These are phyloP conservation scores for Alternaria viburni DNA, from an alignment of 2,329 filamentous ascomycete species.

Conservation along the genomic window DNA sequence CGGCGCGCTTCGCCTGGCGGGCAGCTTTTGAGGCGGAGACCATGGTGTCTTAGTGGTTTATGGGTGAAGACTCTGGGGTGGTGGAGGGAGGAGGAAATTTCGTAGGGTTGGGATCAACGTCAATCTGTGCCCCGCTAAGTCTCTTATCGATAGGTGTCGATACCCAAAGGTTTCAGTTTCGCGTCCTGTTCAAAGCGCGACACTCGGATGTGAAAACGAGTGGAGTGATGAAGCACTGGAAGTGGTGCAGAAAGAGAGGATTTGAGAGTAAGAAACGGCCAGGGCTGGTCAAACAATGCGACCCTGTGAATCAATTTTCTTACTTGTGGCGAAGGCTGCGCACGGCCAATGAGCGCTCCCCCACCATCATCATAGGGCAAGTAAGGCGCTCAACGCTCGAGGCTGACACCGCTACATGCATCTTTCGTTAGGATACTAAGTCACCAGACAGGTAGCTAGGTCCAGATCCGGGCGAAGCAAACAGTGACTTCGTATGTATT, in stretches of 20 bases:
- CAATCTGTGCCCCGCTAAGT: constrained; percentile 30
- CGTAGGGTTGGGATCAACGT: constrained; percentile 25
- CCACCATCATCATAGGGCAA: constrained; percentile 27
- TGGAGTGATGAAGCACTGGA: constrained; percentile 10
- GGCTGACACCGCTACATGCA: constrained; percentile 5
- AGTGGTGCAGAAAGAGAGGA: constrained; percentile 5
- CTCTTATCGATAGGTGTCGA: constrained; percentile 20
- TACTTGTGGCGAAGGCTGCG: constrained; percentile 24
- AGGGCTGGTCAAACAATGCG: constrained; percentile 20
- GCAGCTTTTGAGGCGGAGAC: constrained; percentile 73
- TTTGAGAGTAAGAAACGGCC: constrained; percentile 1
- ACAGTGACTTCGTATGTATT: neutral
- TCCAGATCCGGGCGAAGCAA: neutral
- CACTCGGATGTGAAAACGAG: constrained; percentile 20
- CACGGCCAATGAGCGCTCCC: constrained; percentile 26
- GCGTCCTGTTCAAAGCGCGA: constrained; percentile 9
- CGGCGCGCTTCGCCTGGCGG: constrained; percentile 69
- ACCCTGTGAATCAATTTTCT: constrained; percentile 31
- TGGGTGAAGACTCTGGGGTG: constrained; percentile 20
- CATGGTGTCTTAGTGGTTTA: constrained; percentile 54
- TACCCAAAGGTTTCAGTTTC: constrained; percentile 12
- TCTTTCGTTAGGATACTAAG: neutral
- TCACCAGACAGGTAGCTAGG: neutral
- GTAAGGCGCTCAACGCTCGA: constrained; percentile 9
- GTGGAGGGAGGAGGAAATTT: constrained; percentile 35